Percentiles rank a stretch among this genome's conserved stretches.
Evolutionary conservation across 495 filamentous ascomycete species (phyloP).

Genomic region (Penicillium atrosanguineum): DNA sequence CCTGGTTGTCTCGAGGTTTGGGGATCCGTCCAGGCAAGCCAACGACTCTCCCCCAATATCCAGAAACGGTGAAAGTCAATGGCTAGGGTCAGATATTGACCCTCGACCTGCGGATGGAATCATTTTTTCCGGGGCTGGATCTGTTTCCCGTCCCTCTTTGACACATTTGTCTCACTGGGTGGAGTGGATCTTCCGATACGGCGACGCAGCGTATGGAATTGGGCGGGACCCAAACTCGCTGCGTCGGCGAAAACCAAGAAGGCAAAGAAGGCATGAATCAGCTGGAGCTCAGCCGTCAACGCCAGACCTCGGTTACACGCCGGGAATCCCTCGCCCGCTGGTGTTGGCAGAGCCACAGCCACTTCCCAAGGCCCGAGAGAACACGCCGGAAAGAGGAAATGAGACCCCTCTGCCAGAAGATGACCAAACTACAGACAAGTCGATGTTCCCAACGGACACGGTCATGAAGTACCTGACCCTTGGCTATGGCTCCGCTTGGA

Average conservation of each 20-base stretch:
- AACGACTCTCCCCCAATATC: conserved; percentile 9
- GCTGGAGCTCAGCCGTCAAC: conserved; percentile 13
- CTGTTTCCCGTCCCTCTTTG: conserved; percentile 62
- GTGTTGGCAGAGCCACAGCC: conserved; percentile 29
- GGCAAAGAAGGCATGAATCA: conserved; percentile 12
- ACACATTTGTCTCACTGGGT: conserved; percentile 74
- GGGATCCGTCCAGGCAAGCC: conserved; percentile 39
- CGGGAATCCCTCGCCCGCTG: conserved; percentile 47
- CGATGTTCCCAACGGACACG: conserved; percentile 38
- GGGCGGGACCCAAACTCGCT: conserved; percentile 65
- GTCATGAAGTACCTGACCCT: conserved; percentile 60
- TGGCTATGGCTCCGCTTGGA: conserved; percentile 61
- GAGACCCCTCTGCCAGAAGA: conserved; percentile 18
- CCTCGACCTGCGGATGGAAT: conserved; percentile 74
- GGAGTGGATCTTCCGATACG: conserved; percentile 76
- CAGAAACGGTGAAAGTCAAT: conserved; percentile 29
- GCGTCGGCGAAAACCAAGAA: conserved; percentile 42
- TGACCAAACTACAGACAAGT: conserved; percentile 23
- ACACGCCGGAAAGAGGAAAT: conserved; percentile 9
- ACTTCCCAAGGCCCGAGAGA: conserved; percentile 11
- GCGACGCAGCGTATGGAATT: conserved; percentile 77
- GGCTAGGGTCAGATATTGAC: conserved; percentile 64
- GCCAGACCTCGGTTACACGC: conserved; percentile 30
- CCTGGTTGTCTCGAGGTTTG: conserved; percentile 82
- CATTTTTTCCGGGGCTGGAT: conserved; percentile 76